Base-by-base conservation (phyloP, 139 green algal species). In the Chlorella sp. region DNA sequence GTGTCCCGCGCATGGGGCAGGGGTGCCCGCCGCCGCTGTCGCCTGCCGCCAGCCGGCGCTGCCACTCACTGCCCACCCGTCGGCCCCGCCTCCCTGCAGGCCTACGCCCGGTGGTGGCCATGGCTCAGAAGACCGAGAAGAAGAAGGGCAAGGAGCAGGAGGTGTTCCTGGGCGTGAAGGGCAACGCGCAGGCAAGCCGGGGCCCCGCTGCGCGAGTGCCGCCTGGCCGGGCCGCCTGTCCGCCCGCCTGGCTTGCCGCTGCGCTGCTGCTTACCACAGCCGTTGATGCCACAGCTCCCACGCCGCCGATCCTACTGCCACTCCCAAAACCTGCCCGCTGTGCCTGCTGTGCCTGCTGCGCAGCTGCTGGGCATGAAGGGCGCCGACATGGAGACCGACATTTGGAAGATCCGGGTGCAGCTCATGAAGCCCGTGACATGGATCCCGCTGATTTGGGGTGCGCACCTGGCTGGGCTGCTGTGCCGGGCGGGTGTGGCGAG, bases 341-440 rank as follows among this genome's bases (percentile, higher is more conserved):
- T 19, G 40, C 40, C 40, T 40, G 73, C 73, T 62, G 22, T 24
- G 24, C 43, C 54, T 82, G 17, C 78, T 80, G 51, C 86, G 24
- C 95, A 98, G 86, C 85, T 98, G 83, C 91, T 98, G 76, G 95
- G 95, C 80, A 97, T 98, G 89, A 95, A 95, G 83, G 96, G 96
- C 43, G 94, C 92, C 8, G 85, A 90, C 9, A 64, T 89, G 38
- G 93, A 96, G 90, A 95, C 92, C 6, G 81, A 99, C 87, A 97
- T 96, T 54, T 99, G 94, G 95, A 99, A 99, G 90, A 98, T 99
- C 84, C 90, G 95, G 14, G 86, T 99, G 81, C 97, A 99, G 92
- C 93, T 99, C 0, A 99, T 95, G 32, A 99, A 99, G 92, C 97
- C 97, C 14, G 97, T 98, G 4, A 99, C 97, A n/a, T 99, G 97